phyloP scores from a whole-genome alignment of 179 eudicot species.

The Patellifolia procumbens region DNA sequence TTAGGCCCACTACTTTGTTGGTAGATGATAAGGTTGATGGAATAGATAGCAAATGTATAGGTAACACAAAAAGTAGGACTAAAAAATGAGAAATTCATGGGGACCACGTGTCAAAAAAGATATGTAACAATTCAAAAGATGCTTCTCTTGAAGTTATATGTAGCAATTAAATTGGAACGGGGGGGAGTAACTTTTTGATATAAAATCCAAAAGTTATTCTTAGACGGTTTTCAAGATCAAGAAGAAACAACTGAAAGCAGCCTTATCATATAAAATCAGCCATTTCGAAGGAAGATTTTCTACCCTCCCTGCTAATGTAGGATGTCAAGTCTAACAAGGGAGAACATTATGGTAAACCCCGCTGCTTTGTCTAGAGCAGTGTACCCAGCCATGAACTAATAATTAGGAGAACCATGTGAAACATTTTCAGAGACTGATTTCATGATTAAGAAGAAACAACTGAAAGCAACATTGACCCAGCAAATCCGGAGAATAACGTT shows the following conservation, averaged over 20 bases:
- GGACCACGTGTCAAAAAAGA: too few relatives aligned
- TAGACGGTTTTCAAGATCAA: background rate
- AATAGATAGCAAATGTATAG: too few relatives aligned
- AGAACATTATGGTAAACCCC: background rate
- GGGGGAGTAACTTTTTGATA: background rate
- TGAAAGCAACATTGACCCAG: background rate
- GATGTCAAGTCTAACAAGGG: background rate
- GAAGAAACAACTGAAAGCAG: conserved; percentile 5
- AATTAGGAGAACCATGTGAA: background rate
- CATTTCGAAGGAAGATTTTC: background rate
- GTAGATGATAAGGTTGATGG: too few relatives aligned
- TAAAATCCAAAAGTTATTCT: background rate
- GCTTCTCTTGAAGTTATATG: too few relatives aligned
- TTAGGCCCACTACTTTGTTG: too few relatives aligned
- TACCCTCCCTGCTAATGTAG: background rate
- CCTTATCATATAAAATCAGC: background rate
- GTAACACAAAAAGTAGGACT: too few relatives aligned
- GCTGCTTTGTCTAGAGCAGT: background rate
- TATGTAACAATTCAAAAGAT: too few relatives aligned
- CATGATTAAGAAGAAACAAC: background rate
- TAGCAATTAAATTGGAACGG: too few relatives aligned
- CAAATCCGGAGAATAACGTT: background rate
- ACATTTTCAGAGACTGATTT: conserved; percentile 1
- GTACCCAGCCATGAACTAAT: background rate
- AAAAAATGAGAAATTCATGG: too few relatives aligned